These are phyloP conservation scores for Botrytis sinoallii DNA, from an alignment of 2,329 filamentous ascomycete genomes.

Conservation along the genomic window DNA sequence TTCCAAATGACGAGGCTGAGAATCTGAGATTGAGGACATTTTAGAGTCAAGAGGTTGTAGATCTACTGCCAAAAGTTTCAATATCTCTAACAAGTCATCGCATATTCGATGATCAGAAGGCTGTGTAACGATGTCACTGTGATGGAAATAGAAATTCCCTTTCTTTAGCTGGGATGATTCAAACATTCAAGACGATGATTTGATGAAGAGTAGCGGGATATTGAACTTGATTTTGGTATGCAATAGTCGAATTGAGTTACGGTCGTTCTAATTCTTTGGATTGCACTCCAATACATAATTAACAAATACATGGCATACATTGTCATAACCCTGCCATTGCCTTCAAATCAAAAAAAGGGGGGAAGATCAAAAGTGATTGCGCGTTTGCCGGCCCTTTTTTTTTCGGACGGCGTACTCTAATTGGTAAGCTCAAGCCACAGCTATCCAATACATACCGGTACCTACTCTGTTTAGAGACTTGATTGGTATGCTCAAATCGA, in stretches of 20 bases:
- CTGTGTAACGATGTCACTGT: not conserved
- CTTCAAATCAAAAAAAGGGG: not conserved
- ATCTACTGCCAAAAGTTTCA: not conserved
- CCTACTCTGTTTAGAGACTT: no score
- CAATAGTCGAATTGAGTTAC: not conserved
- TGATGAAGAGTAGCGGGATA: not conserved
- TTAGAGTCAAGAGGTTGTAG: not conserved
- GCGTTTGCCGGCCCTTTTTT: slow-evolving; percentile 10
- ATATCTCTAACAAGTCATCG: not conserved
- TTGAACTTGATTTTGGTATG: not conserved
- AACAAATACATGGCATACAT: not conserved
- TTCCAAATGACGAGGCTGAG: slow-evolving; percentile 10
- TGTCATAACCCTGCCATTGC: not conserved
- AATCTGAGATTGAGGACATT: not conserved
- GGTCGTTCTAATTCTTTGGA: not conserved
- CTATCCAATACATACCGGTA: not conserved
- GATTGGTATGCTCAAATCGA: not conserved
- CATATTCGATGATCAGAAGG: not conserved
- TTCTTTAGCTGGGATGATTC: not conserved
- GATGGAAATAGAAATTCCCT: not conserved
- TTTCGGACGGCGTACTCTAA: not conserved
- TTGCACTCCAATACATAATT: not conserved
- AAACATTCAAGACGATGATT: not conserved
- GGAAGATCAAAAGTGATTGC: slow-evolving; percentile 8
- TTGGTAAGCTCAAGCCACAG: not conserved